These are phyloP conservation scores for Umbelopsis vinacea DNA, from an alignment of 192 early-diverging fungal species.

Conservation along the genomic window DNA sequence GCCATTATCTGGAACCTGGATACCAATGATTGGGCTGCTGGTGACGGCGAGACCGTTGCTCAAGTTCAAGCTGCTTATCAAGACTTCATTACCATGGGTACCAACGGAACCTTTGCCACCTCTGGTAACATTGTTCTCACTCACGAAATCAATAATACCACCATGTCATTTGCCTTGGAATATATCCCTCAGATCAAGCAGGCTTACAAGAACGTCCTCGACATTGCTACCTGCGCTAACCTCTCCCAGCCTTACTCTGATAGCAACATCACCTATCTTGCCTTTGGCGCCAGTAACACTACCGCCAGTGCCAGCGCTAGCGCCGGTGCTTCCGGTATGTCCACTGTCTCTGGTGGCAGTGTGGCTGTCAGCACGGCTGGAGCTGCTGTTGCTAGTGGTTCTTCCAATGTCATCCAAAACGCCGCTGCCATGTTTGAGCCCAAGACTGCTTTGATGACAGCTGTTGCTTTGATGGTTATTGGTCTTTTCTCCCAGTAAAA, in stretches of 20 bases:
- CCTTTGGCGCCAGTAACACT: background rate
- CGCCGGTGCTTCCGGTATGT: background rate
- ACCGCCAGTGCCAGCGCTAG: background rate
- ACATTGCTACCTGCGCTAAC: conserved; percentile 32
- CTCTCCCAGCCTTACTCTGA: conserved; percentile 25
- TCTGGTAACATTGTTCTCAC: conserved; percentile 28
- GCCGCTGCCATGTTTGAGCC: background rate
- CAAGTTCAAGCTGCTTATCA: conserved; percentile 19
- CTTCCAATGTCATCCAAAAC: background rate
- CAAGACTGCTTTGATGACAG: background rate
- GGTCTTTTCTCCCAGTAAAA: background rate
- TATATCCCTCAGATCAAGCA: conserved; percentile 23
- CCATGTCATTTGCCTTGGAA: conserved; percentile 23
- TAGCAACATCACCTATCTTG: conserved; percentile 18
- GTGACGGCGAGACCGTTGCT: background rate
- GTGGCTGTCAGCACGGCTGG: background rate
- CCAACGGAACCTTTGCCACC: conserved; percentile 27
- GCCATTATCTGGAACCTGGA: conserved; percentile 56
- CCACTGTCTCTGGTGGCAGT: background rate
- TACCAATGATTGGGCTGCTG: conserved; percentile 49
- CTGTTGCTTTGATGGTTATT: background rate
- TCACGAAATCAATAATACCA: conserved; percentile 35
- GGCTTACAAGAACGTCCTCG: conserved; percentile 29
- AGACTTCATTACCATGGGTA: conserved; percentile 29
- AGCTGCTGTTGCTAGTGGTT: background rate